Evolutionary conservation across 2,329 filamentous ascomycete species (phyloP).

Genomic region (Colletotrichum australisinense): DNA sequence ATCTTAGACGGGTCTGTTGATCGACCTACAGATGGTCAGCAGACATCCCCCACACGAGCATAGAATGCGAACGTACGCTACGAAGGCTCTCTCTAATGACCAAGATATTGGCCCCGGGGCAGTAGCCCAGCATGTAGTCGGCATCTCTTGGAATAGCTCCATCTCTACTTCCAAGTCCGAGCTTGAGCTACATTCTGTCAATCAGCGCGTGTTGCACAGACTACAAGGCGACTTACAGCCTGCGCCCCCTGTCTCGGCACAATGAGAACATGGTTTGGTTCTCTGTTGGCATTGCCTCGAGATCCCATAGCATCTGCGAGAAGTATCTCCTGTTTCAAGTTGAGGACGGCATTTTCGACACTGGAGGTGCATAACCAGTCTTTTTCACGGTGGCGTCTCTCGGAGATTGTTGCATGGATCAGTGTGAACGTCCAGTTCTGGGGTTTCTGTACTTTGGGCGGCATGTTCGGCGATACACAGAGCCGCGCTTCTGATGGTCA

Average conservation of each 20-base stretch:
- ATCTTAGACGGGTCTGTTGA: neutral
- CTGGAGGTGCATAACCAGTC: neutral
- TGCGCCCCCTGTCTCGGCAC: neutral
- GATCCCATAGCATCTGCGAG: neutral
- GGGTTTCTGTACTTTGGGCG: neutral
- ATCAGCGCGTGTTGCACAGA: no score
- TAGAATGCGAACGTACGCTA: neutral
- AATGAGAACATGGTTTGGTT: slow-evolving; percentile 9
- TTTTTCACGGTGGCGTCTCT: neutral
- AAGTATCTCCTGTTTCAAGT: slow-evolving; percentile 3
- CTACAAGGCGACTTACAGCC: neutral
- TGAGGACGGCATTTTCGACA: slow-evolving; percentile 1
- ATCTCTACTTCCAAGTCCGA: slow-evolving; percentile 2
- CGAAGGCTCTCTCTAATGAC: neutral
- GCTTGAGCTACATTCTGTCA: neutral
- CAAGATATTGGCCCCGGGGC: neutral
- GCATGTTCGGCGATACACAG: neutral
- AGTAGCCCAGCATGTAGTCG: neutral
- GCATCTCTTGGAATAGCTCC: neutral
- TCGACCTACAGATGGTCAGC: neutral
- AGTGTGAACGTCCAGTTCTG: slow-evolving; percentile 7
- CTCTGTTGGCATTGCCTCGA: neutral
- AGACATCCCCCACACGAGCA: neutral
- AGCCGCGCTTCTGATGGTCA: neutral
- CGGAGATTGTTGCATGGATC: neutral